phyloP scores from a whole-genome alignment of 2,329 filamentous ascomycete species.

The Orbilia ellipsospora region DNA sequence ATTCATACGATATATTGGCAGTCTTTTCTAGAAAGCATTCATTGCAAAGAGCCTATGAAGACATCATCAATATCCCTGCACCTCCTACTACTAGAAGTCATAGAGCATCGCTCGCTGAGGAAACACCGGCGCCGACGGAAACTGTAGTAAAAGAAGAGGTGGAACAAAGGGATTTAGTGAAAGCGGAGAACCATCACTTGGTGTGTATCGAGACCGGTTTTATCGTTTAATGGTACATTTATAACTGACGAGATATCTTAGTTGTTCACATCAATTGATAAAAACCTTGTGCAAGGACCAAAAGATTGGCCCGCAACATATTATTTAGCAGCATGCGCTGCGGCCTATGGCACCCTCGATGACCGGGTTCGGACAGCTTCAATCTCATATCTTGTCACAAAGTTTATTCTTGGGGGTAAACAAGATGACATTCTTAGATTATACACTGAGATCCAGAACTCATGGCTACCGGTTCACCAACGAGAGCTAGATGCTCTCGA shows the following conservation, averaged over 20 bases:
- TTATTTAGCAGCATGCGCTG: slow-evolving; percentile 33
- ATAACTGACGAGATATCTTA: slow-evolving; percentile 1
- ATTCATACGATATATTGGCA: slow-evolving; percentile 42
- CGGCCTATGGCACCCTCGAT: slow-evolving; percentile 18
- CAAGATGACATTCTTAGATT: slow-evolving; percentile 30
- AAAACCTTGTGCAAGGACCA: slow-evolving; percentile 21
- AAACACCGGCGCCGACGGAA: background rate
- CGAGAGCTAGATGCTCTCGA: slow-evolving; percentile 39
- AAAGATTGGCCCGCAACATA: slow-evolving; percentile 46
- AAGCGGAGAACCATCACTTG: slow-evolving; percentile 20
- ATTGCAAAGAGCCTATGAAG: slow-evolving; percentile 1
- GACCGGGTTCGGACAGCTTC: slow-evolving; percentile 23
- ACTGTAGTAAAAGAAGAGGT: too few relatives aligned
- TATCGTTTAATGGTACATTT: too few relatives aligned
- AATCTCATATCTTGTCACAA: slow-evolving; percentile 43
- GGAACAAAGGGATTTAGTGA: slow-evolving; percentile 12
- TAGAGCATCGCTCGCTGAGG: background rate
- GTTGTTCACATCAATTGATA: slow-evolving; percentile 44
- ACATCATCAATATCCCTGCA: slow-evolving; percentile 19
- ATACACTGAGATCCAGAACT: slow-evolving; percentile 47
- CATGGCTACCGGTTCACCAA: slow-evolving; percentile 44
- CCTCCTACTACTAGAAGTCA: background rate
- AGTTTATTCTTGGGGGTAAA: slow-evolving; percentile 27
- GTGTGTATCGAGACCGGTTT: background rate
- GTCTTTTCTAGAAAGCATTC: slow-evolving; percentile 35